Evolutionary conservation across 768 basidiomycete species (phyloP), one percentile per base, ranked within the genome.

Genomic region (Kwoniella sp.): DNA sequence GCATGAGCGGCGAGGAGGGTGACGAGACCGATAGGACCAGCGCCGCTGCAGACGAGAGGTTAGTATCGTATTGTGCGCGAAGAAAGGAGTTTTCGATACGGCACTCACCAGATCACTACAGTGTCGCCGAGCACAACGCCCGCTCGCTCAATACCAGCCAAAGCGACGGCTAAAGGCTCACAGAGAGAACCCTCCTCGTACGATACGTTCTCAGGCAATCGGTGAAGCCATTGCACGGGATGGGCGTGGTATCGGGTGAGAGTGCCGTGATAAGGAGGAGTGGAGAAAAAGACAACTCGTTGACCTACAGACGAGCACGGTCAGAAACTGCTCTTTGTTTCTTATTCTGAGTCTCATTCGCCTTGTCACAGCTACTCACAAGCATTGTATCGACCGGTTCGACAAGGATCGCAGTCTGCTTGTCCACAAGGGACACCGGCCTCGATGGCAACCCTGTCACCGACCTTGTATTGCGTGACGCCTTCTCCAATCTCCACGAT

Each of bases 1-100:
- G 82, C 82, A 46, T 74, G 77, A 25, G 77, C 77, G 4, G 79
- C 77, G 13, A 80, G 69, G 10, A 82, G 77, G 33, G 80, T 77
- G 61, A 83, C 74, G 46, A 83, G 73, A 30, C 82, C 82, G 64
- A 83, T 82, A 7, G 82, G 81, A 13, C 82, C 82, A 15, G 81
- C 81, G 27, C 81, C 81, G 50, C 80, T 81, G 60, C 55, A n/a
- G 40, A n/a, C 2, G 21, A 29, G 47, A 51, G 15, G 10, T 68
- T 25, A 63, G 40, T 44, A 33, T 26, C 26, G 44, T 10, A 27
- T 8, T 36, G 36, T 33, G 22, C 4, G 8, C 30, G 29, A n/a
- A 29, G 9, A n/a, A 22, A 29, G 29, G 33, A 1, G 1, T 33
- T 36, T 6, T 33, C 13, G 7, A 44, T 24, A 22, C 15, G 44